Evolutionary conservation across 208 protist species (phyloP).

Genomic region (Angomonas deanei): DNA sequence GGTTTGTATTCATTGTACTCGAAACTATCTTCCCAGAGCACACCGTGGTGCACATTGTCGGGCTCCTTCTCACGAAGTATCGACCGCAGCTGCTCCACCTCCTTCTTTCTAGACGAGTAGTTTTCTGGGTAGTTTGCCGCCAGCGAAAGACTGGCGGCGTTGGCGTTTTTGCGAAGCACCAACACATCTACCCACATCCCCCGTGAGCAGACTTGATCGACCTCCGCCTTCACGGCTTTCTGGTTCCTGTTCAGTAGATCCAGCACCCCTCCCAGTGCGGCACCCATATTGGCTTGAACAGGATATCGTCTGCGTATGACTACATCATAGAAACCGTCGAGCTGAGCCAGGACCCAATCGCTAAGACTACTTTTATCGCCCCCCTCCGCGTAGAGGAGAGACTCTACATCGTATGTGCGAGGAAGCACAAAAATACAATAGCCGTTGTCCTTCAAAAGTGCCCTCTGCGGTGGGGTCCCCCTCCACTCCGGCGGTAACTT

Average conservation of each 20-base stretch:
- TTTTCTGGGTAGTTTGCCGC: background rate
- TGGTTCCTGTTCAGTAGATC: background rate
- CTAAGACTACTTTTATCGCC: conserved; percentile 5
- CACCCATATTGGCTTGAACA: background rate
- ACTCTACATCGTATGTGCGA: conserved; percentile 24
- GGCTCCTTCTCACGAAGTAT: background rate
- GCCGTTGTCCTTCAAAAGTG: conserved; percentile 21
- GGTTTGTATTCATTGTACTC: conserved; percentile 81
- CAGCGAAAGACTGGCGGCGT: conserved; percentile 3
- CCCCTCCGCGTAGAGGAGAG: conserved; percentile 5
- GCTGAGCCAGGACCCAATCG: conserved; percentile 41
- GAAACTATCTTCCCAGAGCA: conserved; percentile 70
- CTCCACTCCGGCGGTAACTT: background rate
- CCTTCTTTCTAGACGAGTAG: background rate
- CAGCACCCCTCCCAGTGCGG: background rate
- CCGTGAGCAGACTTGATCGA: background rate
- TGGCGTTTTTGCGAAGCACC: conserved; percentile 39
- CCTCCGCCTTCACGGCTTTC: background rate
- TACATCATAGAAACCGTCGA: conserved; percentile 59
- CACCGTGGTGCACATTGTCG: background rate
- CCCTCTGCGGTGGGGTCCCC: background rate
- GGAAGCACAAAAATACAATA: conserved; percentile 54
- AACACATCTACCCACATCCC: conserved; percentile 52
- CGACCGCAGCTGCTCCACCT: background rate
- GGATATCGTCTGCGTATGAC: conserved; percentile 37